These are phyloP conservation scores for Calonectria pauciramosa DNA, from an alignment of 2,329 filamentous ascomycete species.

Conservation along the genomic window DNA sequence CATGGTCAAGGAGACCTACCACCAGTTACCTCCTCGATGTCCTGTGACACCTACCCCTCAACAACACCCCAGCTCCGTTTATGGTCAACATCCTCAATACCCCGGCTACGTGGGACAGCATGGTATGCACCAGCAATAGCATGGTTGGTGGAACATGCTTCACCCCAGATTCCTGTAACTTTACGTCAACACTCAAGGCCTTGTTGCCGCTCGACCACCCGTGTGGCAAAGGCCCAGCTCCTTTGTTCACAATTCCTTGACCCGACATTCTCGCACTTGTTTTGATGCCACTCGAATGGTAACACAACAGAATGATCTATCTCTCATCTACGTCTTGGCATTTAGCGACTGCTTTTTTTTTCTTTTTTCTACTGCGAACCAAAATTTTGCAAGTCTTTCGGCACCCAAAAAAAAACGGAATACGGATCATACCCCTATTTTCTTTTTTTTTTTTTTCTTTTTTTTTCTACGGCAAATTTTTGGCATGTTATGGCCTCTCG, in stretches of 20 bases:
- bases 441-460: constrained; percentile 36
- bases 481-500: constrained; percentile 42
- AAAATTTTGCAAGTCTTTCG: constrained; percentile 54
- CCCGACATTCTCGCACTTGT: constrained; percentile 43
- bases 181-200: constrained; percentile 23
- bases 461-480: constrained; percentile 41
- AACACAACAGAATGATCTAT: constrained; percentile 48
- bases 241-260: constrained; percentile 32
- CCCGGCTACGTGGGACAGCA: constrained; percentile 58
- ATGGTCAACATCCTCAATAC: constrained; percentile 53
- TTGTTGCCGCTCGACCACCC: constrained; percentile 18
- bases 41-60: constrained; percentile 74
- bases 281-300: constrained; percentile 50
- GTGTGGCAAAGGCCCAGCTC: constrained; percentile 17
- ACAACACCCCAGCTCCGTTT: constrained; percentile 53
- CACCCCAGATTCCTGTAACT: background rate
- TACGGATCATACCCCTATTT: constrained; percentile 53
- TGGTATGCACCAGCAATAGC: constrained; percentile 59
- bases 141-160: constrained; percentile 23
- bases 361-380: constrained; percentile 49
- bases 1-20: constrained; percentile 62
- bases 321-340: constrained; percentile 58
- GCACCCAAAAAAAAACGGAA: constrained; percentile 57
- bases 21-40: constrained; percentile 65
- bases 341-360: constrained; percentile 59